Percentiles rank a stretch among this genome's conserved stretches.
These are phyloP conservation scores for Trifolium repens DNA, from an alignment of 306 rosid species.

Conservation along the genomic window DNA sequence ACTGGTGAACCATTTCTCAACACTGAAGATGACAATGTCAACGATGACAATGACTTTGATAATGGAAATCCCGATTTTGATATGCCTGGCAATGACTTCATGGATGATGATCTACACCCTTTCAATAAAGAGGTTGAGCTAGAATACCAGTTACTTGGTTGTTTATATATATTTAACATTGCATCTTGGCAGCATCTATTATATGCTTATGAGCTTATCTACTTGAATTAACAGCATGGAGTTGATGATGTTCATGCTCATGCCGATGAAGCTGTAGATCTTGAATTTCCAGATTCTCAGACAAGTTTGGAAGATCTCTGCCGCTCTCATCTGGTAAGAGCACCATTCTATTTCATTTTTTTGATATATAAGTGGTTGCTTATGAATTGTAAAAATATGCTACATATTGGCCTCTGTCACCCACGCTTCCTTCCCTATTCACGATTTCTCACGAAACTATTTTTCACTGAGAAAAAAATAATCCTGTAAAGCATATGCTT, in stretches of 20 bases:
- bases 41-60: conserved; percentile 59
- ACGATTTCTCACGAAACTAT: conserved; percentile 5
- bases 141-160: conserved; percentile 38
- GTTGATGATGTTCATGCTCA: conserved; percentile 49
- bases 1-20: conserved; percentile 49
- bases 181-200: background rate
- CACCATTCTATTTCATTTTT: conserved; percentile 11
- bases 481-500: background rate
- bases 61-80: conserved; percentile 58
- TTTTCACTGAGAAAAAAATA: background rate
- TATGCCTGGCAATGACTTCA: conserved; percentile 47
- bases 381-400: conserved; percentile 5
- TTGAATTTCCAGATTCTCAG: conserved; percentile 61
- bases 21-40: conserved; percentile 53
- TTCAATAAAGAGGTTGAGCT: conserved; percentile 60
- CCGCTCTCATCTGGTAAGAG: conserved; percentile 92
- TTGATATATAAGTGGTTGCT: conserved; percentile 1
- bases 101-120: conserved; percentile 65
- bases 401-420: background rate
- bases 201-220: conserved; percentile 40
- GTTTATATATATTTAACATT: conserved; percentile 13
- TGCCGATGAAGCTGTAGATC: conserved; percentile 52
- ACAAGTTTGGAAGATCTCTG: conserved; percentile 86
- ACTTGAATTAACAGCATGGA: conserved; percentile 58
- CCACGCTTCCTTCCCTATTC: background rate